Evolutionary conservation across 192 early-diverging fungal genomes (phyloP), one percentile per base, ranked within the genome.

Genomic region (Coemansia pectinata): DNA sequence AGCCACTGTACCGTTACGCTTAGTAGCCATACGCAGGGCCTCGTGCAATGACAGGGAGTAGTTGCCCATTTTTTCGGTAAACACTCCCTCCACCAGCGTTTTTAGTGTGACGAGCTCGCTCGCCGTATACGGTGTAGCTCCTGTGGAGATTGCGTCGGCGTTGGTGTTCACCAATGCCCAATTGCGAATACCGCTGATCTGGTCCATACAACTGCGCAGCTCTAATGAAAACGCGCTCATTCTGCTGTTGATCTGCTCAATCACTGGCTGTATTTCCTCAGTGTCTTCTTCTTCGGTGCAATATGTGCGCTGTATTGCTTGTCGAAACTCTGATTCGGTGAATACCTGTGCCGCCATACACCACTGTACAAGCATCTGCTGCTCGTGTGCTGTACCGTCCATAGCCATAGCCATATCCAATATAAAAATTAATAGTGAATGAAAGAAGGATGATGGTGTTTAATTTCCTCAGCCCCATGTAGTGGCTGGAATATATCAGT

Each of bases 331-430:
- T 15, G 63, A 8, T 10, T 80, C 78, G 15, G 41, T 69, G 41
- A 74, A 80, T 9, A 74, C 39, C 19, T 69, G 72, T 12, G 72
- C 61, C 12, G 78, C 67, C 78, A 80, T 80, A 66, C 78, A 80
- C 78, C 78, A 80, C 65, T 80, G 78, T 11, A 72, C 62, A 4
- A 80, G 62, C 72, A 73, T 73, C 31, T 70, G 69, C 55, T 41
- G 65, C 50, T 67, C 48, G 9, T 10, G n/a, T 7, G 2, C 58
- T 40, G 29, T 40, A 8, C 12, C 12, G 19, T 31, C 34, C 12
- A 17, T 66, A 19, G 19, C 41, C 23, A 63, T 63, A 8, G 36
- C 41, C 41, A 63, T 40, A 25, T 4, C 25, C 5, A 44, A 42
- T 31, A 63, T 29, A 42, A 17, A 41, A 53, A 53, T 27, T 27